Percentiles rank a stretch among this genome's conserved stretches.
Conservation (phyloP, 768 basidiomycete species). For the Calocera cornea region DNA sequence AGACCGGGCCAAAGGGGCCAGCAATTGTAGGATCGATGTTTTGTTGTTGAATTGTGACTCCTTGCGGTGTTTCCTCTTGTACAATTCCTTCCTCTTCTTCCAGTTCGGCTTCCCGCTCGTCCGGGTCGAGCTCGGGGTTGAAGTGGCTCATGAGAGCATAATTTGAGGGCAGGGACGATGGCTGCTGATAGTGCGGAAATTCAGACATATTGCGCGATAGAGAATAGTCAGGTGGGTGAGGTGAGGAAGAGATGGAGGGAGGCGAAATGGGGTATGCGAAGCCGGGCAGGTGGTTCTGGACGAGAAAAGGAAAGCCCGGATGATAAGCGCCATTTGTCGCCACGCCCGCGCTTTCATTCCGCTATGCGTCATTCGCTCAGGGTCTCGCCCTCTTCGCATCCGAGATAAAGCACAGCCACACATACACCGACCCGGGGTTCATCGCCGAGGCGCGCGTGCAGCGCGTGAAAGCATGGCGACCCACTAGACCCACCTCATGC, state of each 20-base stretch:
- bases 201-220: neutral
- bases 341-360: neutral
- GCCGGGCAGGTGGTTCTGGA: neutral
- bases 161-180: neutral
- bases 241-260: neutral
- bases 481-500: no score
- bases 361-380: neutral
- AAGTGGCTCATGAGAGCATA: conserved; percentile 3
- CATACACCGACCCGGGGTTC: no score
- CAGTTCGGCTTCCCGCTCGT: neutral
- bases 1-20: neutral
- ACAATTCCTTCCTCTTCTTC: neutral
- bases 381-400: neutral
- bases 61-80: neutral
- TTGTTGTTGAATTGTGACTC: neutral
- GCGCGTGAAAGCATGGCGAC: no score
- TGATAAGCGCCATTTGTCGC: neutral
- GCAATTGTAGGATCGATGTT: neutral
- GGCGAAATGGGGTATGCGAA: neutral
- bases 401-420: conserved; percentile 1
- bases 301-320: neutral
- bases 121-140: neutral
- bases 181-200: conserved; percentile 1
- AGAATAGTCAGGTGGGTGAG: neutral
- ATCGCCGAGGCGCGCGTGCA: no score